Conservation (phyloP, 768 basidiomycete species). For the Suillus occidentalis region DNA sequence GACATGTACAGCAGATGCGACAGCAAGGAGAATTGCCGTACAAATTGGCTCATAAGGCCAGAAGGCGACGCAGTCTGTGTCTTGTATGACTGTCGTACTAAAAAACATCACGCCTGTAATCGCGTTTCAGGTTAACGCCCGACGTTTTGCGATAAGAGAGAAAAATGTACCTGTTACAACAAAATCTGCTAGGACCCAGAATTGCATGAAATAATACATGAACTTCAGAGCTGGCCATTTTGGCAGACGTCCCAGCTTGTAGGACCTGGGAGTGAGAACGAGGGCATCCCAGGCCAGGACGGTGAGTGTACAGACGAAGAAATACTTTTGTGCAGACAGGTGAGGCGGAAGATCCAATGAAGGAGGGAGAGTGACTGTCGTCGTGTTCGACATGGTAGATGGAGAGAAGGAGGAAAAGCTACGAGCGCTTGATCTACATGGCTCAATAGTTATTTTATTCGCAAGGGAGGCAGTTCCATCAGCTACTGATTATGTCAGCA, state of each 20-base stretch:
- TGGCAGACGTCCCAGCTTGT: constrained; percentile 60
- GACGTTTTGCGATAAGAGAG: neutral
- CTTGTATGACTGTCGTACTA: constrained; percentile 64
- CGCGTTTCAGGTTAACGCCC: constrained; percentile 8
- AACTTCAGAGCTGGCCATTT: constrained; percentile 79
- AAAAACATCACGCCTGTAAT: constrained; percentile 77
- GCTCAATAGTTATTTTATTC: constrained; percentile 4
- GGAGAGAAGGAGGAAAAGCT: neutral
- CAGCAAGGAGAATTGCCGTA: constrained; percentile 72
- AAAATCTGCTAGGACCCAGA: constrained; percentile 82
- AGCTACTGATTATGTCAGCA: constrained; percentile 17
- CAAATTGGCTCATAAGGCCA: constrained; percentile 87
- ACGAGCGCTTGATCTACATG: constrained; percentile 6
- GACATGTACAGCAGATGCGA: constrained; percentile 73
- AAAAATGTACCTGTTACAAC: constrained; percentile 60
- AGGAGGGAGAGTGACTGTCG: constrained; percentile 45
- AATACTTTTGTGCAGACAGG: constrained; percentile 84
- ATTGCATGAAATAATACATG: constrained; percentile 69
- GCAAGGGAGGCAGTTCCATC: constrained; percentile 25
- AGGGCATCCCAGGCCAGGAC: constrained; percentile 90
- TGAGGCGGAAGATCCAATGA: constrained; percentile 77
- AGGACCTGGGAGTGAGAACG: constrained; percentile 78
- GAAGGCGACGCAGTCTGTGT: constrained; percentile 60
- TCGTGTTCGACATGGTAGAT: constrained; percentile 18
- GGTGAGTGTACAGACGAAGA: constrained; percentile 86